A percentile compares a stretch with the other conserved stretches of the same genome.
Conservation (phyloP, 176 grass and related monocot genomes). For the Ananas comosus region DNA sequence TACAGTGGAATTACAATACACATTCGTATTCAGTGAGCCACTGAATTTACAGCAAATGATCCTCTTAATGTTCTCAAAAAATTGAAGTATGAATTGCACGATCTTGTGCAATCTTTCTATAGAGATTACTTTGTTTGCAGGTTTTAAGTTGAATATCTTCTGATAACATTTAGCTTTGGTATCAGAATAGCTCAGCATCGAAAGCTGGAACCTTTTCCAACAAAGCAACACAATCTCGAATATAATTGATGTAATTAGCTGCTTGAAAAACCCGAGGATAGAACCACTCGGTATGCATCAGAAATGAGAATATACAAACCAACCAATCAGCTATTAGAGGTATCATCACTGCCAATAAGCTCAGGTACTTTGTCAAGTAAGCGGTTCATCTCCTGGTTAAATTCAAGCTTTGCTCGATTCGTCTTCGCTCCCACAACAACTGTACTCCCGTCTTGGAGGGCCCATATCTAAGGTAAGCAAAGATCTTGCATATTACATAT, state of each 20-base stretch:
- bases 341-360: slow-evolving; percentile 33
- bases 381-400: slow-evolving; percentile 65
- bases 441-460: slow-evolving; percentile 83
- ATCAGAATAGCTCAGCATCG: neutral
- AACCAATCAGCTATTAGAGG: slow-evolving; percentile 17
- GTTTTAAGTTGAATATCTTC: neutral
- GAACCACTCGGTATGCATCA: neutral
- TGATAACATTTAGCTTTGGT: neutral
- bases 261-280: neutral
- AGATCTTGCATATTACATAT: neutral
- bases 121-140: neutral
- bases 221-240: neutral
- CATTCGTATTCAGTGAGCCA: neutral
- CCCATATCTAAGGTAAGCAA: slow-evolving; percentile 60
- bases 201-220: neutral
- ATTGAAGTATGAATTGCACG: neutral
- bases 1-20: neutral
- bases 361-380: slow-evolving; percentile 85
- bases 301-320: neutral
- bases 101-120: neutral
- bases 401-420: slow-evolving; percentile 83
- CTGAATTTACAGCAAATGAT: neutral
- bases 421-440: slow-evolving; percentile 74
- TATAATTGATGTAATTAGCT: neutral
- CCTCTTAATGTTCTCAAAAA: neutral